Evolutionary conservation across 768 basidiomycete species (phyloP).

Genomic region (Suillus americanus): DNA sequence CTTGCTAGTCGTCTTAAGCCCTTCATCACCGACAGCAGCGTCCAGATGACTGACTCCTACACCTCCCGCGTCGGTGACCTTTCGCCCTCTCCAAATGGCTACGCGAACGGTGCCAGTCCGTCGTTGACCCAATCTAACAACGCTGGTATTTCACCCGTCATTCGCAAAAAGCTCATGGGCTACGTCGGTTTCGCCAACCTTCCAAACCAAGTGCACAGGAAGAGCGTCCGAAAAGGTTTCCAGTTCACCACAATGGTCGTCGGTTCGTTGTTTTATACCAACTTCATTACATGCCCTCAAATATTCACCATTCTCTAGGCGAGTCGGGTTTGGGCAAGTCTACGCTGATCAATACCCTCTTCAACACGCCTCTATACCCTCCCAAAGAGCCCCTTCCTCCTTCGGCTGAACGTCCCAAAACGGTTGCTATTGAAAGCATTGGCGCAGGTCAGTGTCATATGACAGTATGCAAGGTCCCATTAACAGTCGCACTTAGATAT

Average conservation of each 20-base stretch:
- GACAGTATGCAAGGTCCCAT: not conserved
- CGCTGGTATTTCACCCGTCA: conserved; percentile 37
- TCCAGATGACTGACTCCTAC: conserved; percentile 77
- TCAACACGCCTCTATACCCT: conserved; percentile 94
- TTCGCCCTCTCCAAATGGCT: conserved; percentile 52
- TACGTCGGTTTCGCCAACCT: conserved; percentile 97
- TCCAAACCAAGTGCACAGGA: conserved; percentile 98
- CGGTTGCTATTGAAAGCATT: conserved; percentile 97
- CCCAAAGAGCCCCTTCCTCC: conserved; percentile 84
- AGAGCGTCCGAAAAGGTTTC: conserved; percentile 97
- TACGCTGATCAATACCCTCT: conserved; percentile 97
- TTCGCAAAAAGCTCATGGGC: conserved; percentile 92
- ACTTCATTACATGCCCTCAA: conserved; percentile 18
- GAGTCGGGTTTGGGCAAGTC: conserved; percentile 99
- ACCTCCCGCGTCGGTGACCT: conserved; percentile 67
- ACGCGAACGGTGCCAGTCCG: conserved; percentile 62
- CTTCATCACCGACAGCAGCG: conserved; percentile 20
- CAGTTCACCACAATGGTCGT: conserved; percentile 99
- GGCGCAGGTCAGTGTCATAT: conserved; percentile 75
- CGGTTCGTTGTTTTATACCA: conserved; percentile 57
- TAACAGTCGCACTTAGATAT: conserved; percentile 63
- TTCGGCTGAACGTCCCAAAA: conserved; percentile 83
- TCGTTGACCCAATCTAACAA: conserved; percentile 46
- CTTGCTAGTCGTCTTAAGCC: conserved; percentile 16
- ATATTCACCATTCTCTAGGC: conserved; percentile 45